A percentile compares a stretch with the other conserved stretches of the same genome.
Conservation (phyloP, 805 yeast species). For the Candida pseudofarinosa region DNA sequence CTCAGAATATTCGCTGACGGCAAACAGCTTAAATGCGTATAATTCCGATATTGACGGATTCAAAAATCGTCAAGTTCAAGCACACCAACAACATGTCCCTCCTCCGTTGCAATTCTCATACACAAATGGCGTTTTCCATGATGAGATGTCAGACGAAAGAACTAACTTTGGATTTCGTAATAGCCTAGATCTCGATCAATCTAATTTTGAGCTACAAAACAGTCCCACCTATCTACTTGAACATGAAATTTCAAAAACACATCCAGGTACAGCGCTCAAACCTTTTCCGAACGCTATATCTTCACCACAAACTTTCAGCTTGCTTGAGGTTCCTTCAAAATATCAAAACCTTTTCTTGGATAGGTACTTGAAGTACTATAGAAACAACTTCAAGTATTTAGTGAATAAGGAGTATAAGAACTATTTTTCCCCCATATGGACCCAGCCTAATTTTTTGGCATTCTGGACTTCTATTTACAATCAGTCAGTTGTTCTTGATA, state of each 20-base stretch:
- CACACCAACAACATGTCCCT: background rate
- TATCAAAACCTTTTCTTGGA: constrained; percentile 12
- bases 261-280: background rate
- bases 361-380: constrained; percentile 10
- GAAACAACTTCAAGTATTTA: constrained; percentile 11
- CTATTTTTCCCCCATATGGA: constrained; percentile 23
- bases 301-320: constrained; percentile 10
- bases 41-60: background rate
- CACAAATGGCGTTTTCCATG: background rate
- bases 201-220: background rate
- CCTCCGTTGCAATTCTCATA: constrained; percentile 1
- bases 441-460: constrained; percentile 12
- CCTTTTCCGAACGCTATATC: constrained; percentile 21
- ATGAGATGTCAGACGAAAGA: background rate
- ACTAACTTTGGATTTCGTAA: background rate
- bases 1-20: background rate
- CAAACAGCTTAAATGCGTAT: background rate
- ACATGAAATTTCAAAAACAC: background rate
- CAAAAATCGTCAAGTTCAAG: background rate
- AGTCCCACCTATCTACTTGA: background rate
- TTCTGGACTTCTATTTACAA: constrained; percentile 32
- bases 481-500: constrained; percentile 22
- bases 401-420: constrained; percentile 11
- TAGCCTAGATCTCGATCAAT: too few relatives aligned
- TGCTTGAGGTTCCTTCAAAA: constrained; percentile 6